Base-by-base conservation (phyloP, 768 basidiomycete species). In the Peribolospora baueri region DNA sequence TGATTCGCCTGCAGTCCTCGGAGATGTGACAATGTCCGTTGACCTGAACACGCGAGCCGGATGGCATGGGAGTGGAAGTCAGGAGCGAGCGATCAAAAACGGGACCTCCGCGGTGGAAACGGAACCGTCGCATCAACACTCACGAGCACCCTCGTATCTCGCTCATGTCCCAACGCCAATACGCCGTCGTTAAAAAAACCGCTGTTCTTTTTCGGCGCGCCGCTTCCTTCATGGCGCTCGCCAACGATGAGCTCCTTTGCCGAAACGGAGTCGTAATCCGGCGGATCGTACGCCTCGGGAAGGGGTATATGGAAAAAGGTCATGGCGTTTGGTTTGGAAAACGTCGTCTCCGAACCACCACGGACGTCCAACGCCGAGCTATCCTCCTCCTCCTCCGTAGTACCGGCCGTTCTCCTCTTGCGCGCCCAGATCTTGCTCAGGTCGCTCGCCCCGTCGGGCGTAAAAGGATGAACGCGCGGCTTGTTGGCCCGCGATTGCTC, bases 281-380 rank as follows among this genome's bases (percentile, higher is more conserved):
- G 69, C n/a, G 70, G 70, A 1, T 66, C 63, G 64, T 84, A 90
- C 1, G 84, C 73, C 67, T 90, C 85, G 51, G 76, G 78, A 41
- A 95, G 64, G 52, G 91, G 91, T 50, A 98, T 97, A 61, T 97
- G 91, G 78, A 93, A 95, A 70, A 91, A 93, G 82, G 86, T 84
- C 61, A 97, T 67, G 0, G 86, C 91, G 62, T 95, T 95, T 1
- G 91, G 91, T 67, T 93, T 97, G 4, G 83, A 84, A 3, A 88
- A 71, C 54, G 71, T 72, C 36, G 60, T 63, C 5, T 51, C 5
- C 3, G 56, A 3, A 55, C 46, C 5, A 5, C 42, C 7, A 37
- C 50, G 10, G 40, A 55, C 41, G 58, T 51, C 40, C 54, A 37
- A 25, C 48, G 52, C 10, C 6, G 25, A 38, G 5, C 25, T 40